Conservation (phyloP, 306 rosid genomes). For the Crataegus laevigata region DNA sequence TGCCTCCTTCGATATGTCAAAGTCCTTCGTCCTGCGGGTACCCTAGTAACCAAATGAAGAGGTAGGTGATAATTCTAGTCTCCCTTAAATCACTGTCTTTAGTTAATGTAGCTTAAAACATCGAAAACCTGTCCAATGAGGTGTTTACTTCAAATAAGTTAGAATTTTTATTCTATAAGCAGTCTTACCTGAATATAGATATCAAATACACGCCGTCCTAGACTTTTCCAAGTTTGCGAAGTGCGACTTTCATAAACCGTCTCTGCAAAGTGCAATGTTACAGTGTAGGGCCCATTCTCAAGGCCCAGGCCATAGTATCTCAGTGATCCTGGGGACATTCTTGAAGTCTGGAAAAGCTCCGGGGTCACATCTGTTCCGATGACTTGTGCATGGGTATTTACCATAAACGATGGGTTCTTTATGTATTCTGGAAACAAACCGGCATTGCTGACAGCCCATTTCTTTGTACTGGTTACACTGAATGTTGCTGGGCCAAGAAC, state of each 20-base stretch:
- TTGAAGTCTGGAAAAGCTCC: constrained; percentile 8
- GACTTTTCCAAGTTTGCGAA: constrained; percentile 22
- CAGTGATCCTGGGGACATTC: constrained; percentile 16
- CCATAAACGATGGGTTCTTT: background rate
- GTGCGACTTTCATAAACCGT: constrained; percentile 13
- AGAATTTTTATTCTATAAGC: background rate
- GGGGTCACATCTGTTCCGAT: background rate
- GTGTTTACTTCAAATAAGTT: background rate
- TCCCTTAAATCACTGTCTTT: background rate
- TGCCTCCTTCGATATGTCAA: constrained; percentile 18
- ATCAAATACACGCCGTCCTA: constrained; percentile 50
- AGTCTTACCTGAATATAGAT: constrained; percentile 46
- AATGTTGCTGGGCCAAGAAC: constrained; percentile 1
- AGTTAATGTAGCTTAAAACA: too few species aligned
- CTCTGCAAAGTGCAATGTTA: constrained; percentile 50
- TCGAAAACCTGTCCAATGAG: background rate
- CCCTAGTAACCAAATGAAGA: background rate
- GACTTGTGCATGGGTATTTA: background rate
- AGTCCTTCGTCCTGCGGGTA: background rate
- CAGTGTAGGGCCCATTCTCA: constrained; percentile 40
- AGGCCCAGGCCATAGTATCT: constrained; percentile 47
- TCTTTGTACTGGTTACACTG: background rate
- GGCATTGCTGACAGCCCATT: constrained; percentile 19
- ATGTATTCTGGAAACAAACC: background rate
- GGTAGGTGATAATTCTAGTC: background rate